Base-by-base conservation (phyloP, 2,329 filamentous ascomycete species). In the Fusarium tricinctum region DNA sequence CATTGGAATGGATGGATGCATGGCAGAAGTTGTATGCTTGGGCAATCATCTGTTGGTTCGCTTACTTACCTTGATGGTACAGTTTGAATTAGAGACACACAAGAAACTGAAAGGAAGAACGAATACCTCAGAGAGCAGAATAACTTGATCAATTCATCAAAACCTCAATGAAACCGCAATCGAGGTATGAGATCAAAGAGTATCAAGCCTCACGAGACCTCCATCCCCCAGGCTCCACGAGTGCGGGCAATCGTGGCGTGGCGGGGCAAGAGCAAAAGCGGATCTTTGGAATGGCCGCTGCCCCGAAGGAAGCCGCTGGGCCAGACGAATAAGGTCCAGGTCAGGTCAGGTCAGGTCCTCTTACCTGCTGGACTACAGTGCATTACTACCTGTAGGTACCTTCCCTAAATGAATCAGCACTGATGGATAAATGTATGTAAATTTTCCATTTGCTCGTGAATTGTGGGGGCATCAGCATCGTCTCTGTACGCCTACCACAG, bases 261-360 rank as follows among this genome's bases (percentile, higher is more conserved):
- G 56, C 49, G 62, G 60, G 56, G 63, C 58, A 69, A 33, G 39
- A 23, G 17, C 13, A 23, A 47, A 23, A 46, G 66, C 72, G 72
- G 72, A 73, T 74, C 61, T 74, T 71, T 69, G 61, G 64, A 74
- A 73, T 71, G 63, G 58, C 71, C 72, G 71, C 53, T 52, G 40
- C 53, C 59, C 72, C 70, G 70, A 71, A 43, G 51, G 20, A 70
- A 70, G 54, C 54, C 53, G 58, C 43, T 58, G 39, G 17, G 8
- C 45, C 40, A 39, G 39, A 59, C 45, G 30, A n/a, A 33, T 39
- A 45, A 38, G 23, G 14, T 22, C 30, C 10, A 30, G 28, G 28
- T 30, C 28, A 30, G 28, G 28, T 30, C 28, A 30, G 28, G 28
- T 30, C 28, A 30, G 28, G 28, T 13, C 28, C 9, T 30, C 28